These are phyloP conservation scores for Cerrena zonata DNA, from an alignment of 1,284 basidiomycete genomes.

Conservation along the genomic window DNA sequence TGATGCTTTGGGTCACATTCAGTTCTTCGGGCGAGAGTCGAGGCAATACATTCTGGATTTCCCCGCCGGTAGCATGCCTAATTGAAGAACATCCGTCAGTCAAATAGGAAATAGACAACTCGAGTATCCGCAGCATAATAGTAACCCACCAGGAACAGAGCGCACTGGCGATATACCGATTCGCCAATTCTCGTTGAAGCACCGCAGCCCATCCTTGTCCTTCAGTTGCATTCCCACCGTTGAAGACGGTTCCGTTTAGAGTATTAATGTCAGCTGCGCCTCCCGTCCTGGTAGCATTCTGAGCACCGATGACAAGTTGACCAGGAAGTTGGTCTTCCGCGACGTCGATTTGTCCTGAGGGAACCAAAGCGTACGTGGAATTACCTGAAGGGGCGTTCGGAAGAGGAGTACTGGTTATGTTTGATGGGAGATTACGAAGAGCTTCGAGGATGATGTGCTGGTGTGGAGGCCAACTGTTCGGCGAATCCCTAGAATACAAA, in stretches of 20 bases:
- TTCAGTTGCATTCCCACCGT: slow-evolving; percentile 61
- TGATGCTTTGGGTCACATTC: slow-evolving; percentile 65
- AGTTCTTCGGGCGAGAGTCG: slow-evolving; percentile 67
- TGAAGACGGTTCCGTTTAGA: slow-evolving; percentile 58
- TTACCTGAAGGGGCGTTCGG: slow-evolving; percentile 43
- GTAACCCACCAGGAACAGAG: slow-evolving; percentile 82
- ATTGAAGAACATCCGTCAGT: neutral
- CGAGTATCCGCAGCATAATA: neutral
- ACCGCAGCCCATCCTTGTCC: slow-evolving; percentile 65
- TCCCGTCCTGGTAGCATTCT: slow-evolving; percentile 51
- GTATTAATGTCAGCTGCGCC: slow-evolving; percentile 54
- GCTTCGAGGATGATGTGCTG: slow-evolving; percentile 79
- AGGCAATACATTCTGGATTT: slow-evolving; percentile 62
- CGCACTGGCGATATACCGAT: slow-evolving; percentile 75
- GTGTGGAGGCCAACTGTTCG: slow-evolving; percentile 82
- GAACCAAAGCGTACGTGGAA: slow-evolving; percentile 65
- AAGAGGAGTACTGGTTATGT: slow-evolving; percentile 50
- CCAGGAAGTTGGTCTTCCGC: slow-evolving; percentile 60
- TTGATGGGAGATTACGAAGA: slow-evolving; percentile 64
- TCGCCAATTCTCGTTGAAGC: slow-evolving; percentile 69
- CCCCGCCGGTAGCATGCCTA: slow-evolving; percentile 77
- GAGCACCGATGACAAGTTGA: slow-evolving; percentile 49
- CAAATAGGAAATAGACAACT: neutral
- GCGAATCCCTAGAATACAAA: slow-evolving; percentile 53
- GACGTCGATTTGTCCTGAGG: slow-evolving; percentile 70